These are phyloP conservation scores for Dactylellina leptospora DNA, from an alignment of 2,329 filamentous ascomycete genomes.

Conservation along the genomic window DNA sequence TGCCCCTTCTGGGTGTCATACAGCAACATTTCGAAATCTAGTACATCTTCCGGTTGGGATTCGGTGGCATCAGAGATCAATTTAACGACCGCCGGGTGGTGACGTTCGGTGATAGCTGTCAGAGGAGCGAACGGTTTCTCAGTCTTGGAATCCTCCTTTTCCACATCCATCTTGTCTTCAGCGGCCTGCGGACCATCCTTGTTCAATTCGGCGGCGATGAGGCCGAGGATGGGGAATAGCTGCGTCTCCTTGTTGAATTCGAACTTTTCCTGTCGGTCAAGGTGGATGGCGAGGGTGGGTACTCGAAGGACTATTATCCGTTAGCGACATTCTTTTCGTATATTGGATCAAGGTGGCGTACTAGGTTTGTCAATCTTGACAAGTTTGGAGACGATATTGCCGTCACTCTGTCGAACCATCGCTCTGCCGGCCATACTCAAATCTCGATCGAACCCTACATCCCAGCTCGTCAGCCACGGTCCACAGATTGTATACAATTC, in stretches of 20 bases:
- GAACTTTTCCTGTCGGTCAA: slow-evolving; percentile 85
- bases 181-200: slow-evolving; percentile 59
- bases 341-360: slow-evolving; percentile 57
- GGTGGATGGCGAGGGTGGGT: slow-evolving; percentile 91
- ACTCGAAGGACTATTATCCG: slow-evolving; percentile 74
- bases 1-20: slow-evolving; percentile 94
- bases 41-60: slow-evolving; percentile 74
- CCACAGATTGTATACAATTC: neutral
- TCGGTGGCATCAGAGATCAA: slow-evolving; percentile 82
- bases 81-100: slow-evolving; percentile 87
- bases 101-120: slow-evolving; percentile 78
- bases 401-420: slow-evolving; percentile 77
- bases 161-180: slow-evolving; percentile 59
- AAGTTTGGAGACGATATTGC: slow-evolving; percentile 80
- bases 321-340: neutral
- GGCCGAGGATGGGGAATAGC: slow-evolving; percentile 88
- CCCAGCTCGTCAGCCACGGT: neutral
- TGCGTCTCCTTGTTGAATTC: slow-evolving; percentile 97
- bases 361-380: slow-evolving; percentile 88
- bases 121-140: slow-evolving; percentile 74
- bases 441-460: slow-evolving; percentile 86
- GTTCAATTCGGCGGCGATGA: slow-evolving; percentile 89
- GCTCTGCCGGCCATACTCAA: slow-evolving; percentile 87
- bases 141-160: slow-evolving; percentile 59
- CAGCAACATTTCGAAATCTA: slow-evolving; percentile 96